phyloP scores from a whole-genome alignment of 2,329 filamentous ascomycete species.

The Fusarium sterilihyphosum region DNA sequence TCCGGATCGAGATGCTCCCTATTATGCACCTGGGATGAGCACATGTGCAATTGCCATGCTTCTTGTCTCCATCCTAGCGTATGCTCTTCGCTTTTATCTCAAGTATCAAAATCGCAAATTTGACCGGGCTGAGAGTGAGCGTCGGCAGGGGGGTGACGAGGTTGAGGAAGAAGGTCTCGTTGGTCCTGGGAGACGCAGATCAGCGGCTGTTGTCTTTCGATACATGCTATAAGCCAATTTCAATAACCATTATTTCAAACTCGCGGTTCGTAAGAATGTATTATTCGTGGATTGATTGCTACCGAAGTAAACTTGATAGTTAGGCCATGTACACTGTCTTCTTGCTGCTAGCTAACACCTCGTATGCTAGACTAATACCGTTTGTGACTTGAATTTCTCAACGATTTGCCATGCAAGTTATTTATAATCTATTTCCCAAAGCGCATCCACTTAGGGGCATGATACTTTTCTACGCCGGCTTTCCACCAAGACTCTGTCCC shows the following conservation, averaged over 20 bases:
- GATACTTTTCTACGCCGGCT: slow-evolving; percentile 48
- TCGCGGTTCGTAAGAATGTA: background rate
- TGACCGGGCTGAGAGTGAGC: slow-evolving; percentile 49
- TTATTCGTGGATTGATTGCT: background rate
- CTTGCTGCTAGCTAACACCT: slow-evolving; percentile 22
- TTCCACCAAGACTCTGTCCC: slow-evolving; percentile 50
- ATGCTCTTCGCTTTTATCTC: slow-evolving; percentile 64
- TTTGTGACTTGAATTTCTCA: background rate
- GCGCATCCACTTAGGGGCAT: slow-evolving; percentile 47
- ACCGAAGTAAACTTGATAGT: slow-evolving; percentile 4
- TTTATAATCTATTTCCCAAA: slow-evolving; percentile 32
- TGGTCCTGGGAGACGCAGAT: slow-evolving; percentile 41
- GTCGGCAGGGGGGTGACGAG: slow-evolving; percentile 29
- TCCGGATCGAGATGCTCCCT: slow-evolving; percentile 67
- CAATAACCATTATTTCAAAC: background rate
- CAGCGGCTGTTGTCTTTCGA: slow-evolving; percentile 49
- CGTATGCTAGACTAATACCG: slow-evolving; percentile 10
- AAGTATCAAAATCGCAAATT: slow-evolving; percentile 59
- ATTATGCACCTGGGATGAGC: slow-evolving; percentile 70
- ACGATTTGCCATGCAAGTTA: background rate
- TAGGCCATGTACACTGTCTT: slow-evolving; percentile 13
- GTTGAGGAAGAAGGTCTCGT: slow-evolving; percentile 55
- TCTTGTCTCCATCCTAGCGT: slow-evolving; percentile 65
- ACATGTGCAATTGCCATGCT: slow-evolving; percentile 72
- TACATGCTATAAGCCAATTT: slow-evolving; percentile 56